Conservation (phyloP, 106 monocot species). For the Acanthochlamys bracteata region DNA sequence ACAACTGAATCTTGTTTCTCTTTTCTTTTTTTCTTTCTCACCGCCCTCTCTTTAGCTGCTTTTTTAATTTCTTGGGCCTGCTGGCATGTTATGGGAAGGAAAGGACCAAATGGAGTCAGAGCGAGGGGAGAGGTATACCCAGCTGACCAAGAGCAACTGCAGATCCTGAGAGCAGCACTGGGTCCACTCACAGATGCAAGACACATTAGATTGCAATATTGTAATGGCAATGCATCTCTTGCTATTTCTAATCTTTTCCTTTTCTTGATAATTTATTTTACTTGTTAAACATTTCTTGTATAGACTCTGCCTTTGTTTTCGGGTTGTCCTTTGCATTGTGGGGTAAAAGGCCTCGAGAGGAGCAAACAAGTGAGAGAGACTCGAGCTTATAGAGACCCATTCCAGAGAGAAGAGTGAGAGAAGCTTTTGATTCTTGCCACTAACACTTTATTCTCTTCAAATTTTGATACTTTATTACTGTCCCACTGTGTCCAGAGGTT, state of each 20-base stretch:
- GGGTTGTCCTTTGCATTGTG: conserved; percentile 9
- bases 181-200: background rate
- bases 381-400: background rate
- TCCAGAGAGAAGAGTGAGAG: conserved; percentile 1
- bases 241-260: background rate
- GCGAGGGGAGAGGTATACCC: background rate
- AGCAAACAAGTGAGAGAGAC: background rate
- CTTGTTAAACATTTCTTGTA: background rate
- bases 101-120: background rate
- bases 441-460: conserved; percentile 21
- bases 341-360: conserved; percentile 9
- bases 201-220: no score
- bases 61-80: no score
- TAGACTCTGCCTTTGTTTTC: conserved; percentile 4
- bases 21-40: background rate
- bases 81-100: no score
- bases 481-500: background rate
- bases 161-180: background rate
- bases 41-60: background rate
- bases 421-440: background rate
- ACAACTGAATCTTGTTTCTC: background rate
- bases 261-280: background rate
- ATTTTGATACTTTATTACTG: conserved; percentile 13
- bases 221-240: no score
- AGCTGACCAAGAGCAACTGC: background rate